Evolutionary conservation across 352 stramenopile genomes (phyloP).

Genomic region (Globisporangium sylvaticum): DNA sequence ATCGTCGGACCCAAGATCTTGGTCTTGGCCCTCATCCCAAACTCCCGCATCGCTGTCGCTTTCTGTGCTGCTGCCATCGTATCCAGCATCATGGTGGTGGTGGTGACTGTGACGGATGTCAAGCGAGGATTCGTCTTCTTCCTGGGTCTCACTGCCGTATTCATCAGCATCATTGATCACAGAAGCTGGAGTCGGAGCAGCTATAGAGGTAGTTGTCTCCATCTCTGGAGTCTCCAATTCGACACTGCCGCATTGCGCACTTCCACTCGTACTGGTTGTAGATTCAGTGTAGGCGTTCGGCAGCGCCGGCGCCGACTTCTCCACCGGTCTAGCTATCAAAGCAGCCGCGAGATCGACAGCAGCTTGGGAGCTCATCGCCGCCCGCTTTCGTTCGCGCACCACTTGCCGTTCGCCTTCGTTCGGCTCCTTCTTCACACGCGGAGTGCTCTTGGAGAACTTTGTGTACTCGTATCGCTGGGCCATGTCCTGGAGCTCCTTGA

Average conservation of each 20-base stretch:
- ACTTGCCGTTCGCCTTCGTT: neutral
- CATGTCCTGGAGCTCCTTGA: neutral
- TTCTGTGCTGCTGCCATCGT: constrained; percentile 12
- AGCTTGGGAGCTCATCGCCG: neutral
- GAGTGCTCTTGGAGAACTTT: neutral
- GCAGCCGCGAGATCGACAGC: neutral
- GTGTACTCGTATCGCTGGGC: neutral
- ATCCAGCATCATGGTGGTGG: neutral
- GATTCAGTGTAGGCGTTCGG: neutral
- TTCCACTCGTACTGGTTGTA: neutral
- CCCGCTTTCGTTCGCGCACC: neutral
- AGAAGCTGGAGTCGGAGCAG: neutral
- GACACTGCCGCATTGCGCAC: no score
- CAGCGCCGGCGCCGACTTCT: neutral
- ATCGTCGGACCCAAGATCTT: neutral
- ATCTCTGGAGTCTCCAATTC: neutral
- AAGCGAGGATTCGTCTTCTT: neutral
- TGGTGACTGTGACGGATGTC: neutral
- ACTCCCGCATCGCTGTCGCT: constrained; percentile 6
- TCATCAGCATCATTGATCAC: neutral
- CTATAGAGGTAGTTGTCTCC: neutral
- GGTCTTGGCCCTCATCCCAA: neutral
- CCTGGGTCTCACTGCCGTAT: neutral
- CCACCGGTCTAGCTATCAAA: neutral
- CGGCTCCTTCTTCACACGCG: neutral